Percentiles rank a stretch among this genome's conserved stretches.
phyloP scores from a whole-genome alignment of 2,329 filamentous ascomycete species.

The Aspergillus vadensis region DNA sequence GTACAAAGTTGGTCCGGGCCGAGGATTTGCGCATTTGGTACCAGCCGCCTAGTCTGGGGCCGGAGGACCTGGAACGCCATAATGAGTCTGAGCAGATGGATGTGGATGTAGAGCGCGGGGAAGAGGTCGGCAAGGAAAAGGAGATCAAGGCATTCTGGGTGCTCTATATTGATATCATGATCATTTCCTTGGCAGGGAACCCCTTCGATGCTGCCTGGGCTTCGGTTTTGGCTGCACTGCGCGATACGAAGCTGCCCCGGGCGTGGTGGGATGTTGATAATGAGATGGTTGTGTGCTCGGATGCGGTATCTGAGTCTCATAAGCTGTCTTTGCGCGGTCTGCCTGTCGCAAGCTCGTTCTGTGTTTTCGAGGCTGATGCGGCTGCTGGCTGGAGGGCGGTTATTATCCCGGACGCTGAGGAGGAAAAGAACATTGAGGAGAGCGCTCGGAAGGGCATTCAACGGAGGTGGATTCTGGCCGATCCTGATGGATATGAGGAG shows the following conservation, averaged over 20 bases:
- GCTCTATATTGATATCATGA: conserved; percentile 91
- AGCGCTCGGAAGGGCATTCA: conserved; percentile 39
- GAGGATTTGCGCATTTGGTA: conserved; percentile 75
- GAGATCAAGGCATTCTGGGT: conserved; percentile 87
- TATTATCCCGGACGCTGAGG: conserved; percentile 36
- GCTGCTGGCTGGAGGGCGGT: conserved; percentile 42
- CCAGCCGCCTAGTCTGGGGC: conserved; percentile 47
- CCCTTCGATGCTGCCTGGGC: conserved; percentile 90
- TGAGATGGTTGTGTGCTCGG: conserved; percentile 76
- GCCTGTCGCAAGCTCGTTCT: conserved; percentile 76
- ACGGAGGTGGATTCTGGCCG: conserved; percentile 72
- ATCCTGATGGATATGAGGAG: conserved; percentile 91
- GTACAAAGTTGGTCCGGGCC: conserved; percentile 65
- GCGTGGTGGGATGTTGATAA: conserved; percentile 83
- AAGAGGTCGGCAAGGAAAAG: conserved; percentile 30
- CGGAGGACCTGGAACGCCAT: conserved; percentile 33
- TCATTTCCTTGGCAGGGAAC: conserved; percentile 89
- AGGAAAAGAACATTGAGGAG: conserved; percentile 47
- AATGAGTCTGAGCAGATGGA: conserved; percentile 50
- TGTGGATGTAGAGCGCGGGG: conserved; percentile 48
- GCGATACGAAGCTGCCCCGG: conserved; percentile 72
- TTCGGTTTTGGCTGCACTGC: conserved; percentile 76
- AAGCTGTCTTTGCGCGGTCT: conserved; percentile 64
- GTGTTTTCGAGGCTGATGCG: conserved; percentile 68
- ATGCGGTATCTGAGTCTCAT: conserved; percentile 55